A percentile compares a stretch with the other conserved stretches of the same genome.
These are phyloP conservation scores for Pythium chondricola DNA, from an alignment of 352 stramenopile genomes.

Conservation along the genomic window DNA sequence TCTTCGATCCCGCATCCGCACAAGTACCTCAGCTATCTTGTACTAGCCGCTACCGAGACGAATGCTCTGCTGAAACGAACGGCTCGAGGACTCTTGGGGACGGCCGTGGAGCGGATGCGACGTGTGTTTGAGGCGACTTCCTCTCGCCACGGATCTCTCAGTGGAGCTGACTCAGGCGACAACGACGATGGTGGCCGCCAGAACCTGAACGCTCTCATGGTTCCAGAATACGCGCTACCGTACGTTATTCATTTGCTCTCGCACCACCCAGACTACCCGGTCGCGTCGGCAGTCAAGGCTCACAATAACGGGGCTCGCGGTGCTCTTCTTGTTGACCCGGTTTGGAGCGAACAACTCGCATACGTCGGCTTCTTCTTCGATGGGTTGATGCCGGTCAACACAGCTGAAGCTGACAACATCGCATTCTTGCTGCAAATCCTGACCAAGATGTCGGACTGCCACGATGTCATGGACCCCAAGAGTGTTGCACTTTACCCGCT, in stretches of 20 bases:
- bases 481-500: slow-evolving; percentile 53
- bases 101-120: slow-evolving; percentile 71
- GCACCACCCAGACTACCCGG: slow-evolving; percentile 64
- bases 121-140: slow-evolving; percentile 57
- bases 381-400: slow-evolving; percentile 46
- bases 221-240: slow-evolving; percentile 75
- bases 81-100: slow-evolving; percentile 35
- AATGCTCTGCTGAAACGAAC: slow-evolving; percentile 49
- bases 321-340: slow-evolving; percentile 25
- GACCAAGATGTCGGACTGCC: slow-evolving; percentile 64
- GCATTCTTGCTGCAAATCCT: slow-evolving; percentile 81
- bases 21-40: slow-evolving; percentile 79
- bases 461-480: slow-evolving; percentile 41
- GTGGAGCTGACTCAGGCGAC: slow-evolving; percentile 13
- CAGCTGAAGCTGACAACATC: slow-evolving; percentile 68
- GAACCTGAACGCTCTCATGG: slow-evolving; percentile 49
- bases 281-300: slow-evolving; percentile 23
- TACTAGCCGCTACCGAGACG: slow-evolving; percentile 52
- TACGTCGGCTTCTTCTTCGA: slow-evolving; percentile 75
- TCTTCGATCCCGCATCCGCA: slow-evolving; percentile 50
- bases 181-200: slow-evolving; percentile 16
- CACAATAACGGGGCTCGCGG: slow-evolving; percentile 20
- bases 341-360: slow-evolving; percentile 48
- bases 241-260: slow-evolving; percentile 83
- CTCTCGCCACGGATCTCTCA: slow-evolving; percentile 3